phyloP scores from a whole-genome alignment of 371 early-diverging fungal genomes.

The Mucor plumbeus region DNA sequence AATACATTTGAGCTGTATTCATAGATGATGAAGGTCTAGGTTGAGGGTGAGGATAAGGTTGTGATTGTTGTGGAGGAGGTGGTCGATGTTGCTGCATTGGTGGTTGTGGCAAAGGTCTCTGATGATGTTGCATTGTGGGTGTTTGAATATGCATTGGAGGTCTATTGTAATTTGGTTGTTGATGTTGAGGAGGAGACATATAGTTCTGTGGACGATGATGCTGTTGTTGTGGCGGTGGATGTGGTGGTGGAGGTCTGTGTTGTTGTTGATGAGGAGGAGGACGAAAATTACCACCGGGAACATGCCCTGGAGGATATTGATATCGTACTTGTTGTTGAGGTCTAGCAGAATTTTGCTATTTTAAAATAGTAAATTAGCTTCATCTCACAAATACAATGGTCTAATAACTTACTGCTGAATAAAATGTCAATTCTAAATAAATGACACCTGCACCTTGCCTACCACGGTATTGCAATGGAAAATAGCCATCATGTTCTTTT shows the following conservation, averaged over 20 bases:
- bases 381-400: background rate
- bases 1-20: slow-evolving; percentile 9
- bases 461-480: slow-evolving; percentile 23
- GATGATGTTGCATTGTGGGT: slow-evolving; percentile 6
- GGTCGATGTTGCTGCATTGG: slow-evolving; percentile 6
- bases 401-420: slow-evolving; percentile 32
- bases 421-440: slow-evolving; percentile 46
- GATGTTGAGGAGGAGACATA: background rate
- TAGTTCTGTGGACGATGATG: background rate
- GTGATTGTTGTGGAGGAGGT: slow-evolving; percentile 9
- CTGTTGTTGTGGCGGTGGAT: slow-evolving; percentile 6
- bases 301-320: slow-evolving; percentile 21
- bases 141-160: slow-evolving; percentile 8
- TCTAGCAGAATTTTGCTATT: slow-evolving; percentile 20
- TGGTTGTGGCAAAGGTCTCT: slow-evolving; percentile 1
- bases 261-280: slow-evolving; percentile 9
- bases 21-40: slow-evolving; percentile 22
- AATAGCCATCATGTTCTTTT: slow-evolving; percentile 42
- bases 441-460: slow-evolving; percentile 34
- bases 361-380: no score
- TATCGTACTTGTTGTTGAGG: slow-evolving; percentile 31
- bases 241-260: slow-evolving; percentile 14
- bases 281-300: slow-evolving; percentile 8
- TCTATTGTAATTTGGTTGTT: background rate
- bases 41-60: slow-evolving; percentile 16